phyloP scores from a whole-genome alignment of 2,329 filamentous ascomycete genomes.

The Exophiala oligosperma region DNA sequence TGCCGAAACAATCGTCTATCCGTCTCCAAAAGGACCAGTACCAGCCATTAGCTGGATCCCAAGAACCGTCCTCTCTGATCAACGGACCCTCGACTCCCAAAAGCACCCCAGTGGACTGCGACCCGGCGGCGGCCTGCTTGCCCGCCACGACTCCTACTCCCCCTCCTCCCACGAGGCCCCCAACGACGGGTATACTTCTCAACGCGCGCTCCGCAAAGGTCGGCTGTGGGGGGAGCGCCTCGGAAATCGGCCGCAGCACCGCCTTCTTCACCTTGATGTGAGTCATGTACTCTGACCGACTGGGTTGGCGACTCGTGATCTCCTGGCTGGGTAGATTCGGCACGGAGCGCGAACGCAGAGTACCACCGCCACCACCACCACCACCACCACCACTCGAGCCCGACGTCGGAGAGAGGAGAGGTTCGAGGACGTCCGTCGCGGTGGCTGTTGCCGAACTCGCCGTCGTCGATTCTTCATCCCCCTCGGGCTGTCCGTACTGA shows the following conservation, averaged over 20 bases:
- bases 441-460: conserved; percentile 45
- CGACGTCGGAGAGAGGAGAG: not conserved
- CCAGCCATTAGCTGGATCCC: conserved; percentile 30
- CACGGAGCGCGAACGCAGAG: conserved; percentile 27
- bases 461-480: conserved; percentile 37
- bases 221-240: conserved; percentile 69
- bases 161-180: conserved; percentile 62
- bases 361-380: not conserved
- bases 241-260: conserved; percentile 66
- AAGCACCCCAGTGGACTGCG: conserved; percentile 30
- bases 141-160: conserved; percentile 1
- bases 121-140: not conserved
- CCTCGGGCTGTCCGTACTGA: conserved; percentile 38
- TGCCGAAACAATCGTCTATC: conserved; percentile 57
- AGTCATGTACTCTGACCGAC: conserved; percentile 47
- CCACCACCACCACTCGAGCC: too few relatives aligned
- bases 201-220: conserved; percentile 65
- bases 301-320: not conserved
- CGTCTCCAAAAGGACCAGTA: conserved; percentile 63
- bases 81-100: conserved; percentile 49
- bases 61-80: conserved; percentile 46
- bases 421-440: conserved; percentile 21
- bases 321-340: conserved; percentile 23
- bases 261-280: conserved; percentile 67
- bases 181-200: conserved; percentile 66